Evolutionary conservation across 805 yeast genomes (phyloP), one percentile per base, ranked within the genome.

Genomic region (Lipomyces kockii): DNA sequence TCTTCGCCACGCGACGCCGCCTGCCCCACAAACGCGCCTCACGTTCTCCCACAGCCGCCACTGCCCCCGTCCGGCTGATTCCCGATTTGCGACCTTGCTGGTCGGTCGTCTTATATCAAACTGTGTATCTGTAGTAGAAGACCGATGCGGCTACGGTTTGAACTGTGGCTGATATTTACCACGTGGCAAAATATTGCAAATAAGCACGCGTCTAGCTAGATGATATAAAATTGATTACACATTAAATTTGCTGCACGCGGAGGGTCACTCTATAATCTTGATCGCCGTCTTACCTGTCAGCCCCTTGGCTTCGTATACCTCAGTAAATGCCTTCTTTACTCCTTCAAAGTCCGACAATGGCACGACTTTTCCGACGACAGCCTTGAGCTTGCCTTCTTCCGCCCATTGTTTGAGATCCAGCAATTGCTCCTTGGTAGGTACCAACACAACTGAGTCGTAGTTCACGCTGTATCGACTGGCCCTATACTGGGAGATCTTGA

Each of bases 221-320:
- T 29, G 5, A 29, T 29, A 29, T 29, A 6, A 29, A 29, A 29
- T 29, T 29, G 32, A 29, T 29, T 12, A 35, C 39, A 35, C 39
- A 11, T 35, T 35, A 9, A 35, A n/a, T 43, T 17, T 5, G 49
- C 22, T 6, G 20, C 8, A 17, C 20, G 11, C 22, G 22, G n/a
- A n/a, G n/a, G 8, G n/a, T 34, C 32, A 53, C 58, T 62, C 27
- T 46, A 29, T 61, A 9, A 69, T 58, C 32, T 53, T 49, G 49
- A 68, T 60, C 2, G 71, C 68, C 20, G 67, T 63, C 67, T 72
- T 72, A 29, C 74, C 74, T 27, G 73, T 67, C 8, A 62, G 46
- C 3, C 71, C 66, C 22, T 17, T 60, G 20, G 67, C 74, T 11
- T 53, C 25, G 52, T 63, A 56, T 25, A 64, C 64, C 56, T 62